Base-by-base conservation (phyloP, 129 eudicot species). In the Lonicera japonica region DNA sequence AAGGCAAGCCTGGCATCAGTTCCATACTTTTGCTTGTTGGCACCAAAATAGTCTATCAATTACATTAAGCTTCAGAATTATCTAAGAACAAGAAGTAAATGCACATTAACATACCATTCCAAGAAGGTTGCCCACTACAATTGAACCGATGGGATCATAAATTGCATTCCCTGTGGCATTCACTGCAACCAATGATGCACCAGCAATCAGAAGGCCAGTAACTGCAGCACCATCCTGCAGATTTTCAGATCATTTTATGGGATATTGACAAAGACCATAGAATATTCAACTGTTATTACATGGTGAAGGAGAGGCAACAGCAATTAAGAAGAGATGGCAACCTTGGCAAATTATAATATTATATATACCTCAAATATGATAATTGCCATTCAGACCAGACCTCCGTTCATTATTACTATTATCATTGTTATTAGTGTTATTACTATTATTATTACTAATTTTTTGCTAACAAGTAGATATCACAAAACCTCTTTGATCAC, bases 151-250 rank as follows among this genome's bases (percentile, higher is more conserved):
- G 21, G 95, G 95, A 77, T 90, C 97, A 75, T 90, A 90, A 60
- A 90, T 87, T 67, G 97, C 74, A 79, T 90, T 90, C 58, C 97
- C 97, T 16, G 97, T 90, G 62, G 71, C 15, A 59, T 84, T 84
- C 48, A 86, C 95, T 53, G 97, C 98, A 57, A 92, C 85, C 78
- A 92, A 65, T 34, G 98, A 92, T 60, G 96, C 96, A 72, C 69
- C 96, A 38, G 98, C 98, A 16, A 92, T 88, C 36, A 61, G 71
- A 73, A 92, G 98, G 18, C 98, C 96, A 47, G 96, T 70, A 51
- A 92, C 96, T 67, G 98, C 96, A 78, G 98, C 98, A 71, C 98
- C 91, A 67, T 92, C 98, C 98, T 92, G 86, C 72, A 82, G n/a
- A 50, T 50, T 50, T 17, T 50, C 19, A 45, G 51, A 12, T 45